Percentiles rank a stretch among this genome's conserved stretches.
Conservation (phyloP, 2,329 filamentous ascomycete species). For the Apiospora marii region DNA sequence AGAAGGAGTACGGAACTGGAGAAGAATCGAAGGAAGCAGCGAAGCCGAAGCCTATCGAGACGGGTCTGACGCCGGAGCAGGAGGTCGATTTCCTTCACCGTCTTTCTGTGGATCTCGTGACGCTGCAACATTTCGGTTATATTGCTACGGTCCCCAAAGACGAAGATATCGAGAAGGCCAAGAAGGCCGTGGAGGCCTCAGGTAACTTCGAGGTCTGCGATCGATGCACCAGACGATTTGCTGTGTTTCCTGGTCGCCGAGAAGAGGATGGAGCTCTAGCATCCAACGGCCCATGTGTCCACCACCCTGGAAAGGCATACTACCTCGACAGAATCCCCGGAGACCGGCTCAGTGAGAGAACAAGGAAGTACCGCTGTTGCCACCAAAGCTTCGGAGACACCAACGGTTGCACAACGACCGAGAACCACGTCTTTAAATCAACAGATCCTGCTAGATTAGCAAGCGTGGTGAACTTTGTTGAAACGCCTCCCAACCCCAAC, state of each 20-base stretch:
- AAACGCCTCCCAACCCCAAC: constrained; percentile 73
- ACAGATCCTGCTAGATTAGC: constrained; percentile 79
- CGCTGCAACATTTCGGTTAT: constrained; percentile 77
- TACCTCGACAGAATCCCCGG: constrained; percentile 65
- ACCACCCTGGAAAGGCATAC: constrained; percentile 80
- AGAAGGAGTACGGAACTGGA: constrained; percentile 43
- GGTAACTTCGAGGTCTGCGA: constrained; percentile 89
- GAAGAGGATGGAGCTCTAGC: constrained; percentile 78
- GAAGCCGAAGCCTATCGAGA: constrained; percentile 64
- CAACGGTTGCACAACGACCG: constrained; percentile 73
- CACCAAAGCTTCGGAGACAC: constrained; percentile 76
- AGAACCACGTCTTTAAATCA: constrained; percentile 88
- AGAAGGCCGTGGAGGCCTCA: constrained; percentile 69
- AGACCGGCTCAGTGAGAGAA: constrained; percentile 61
- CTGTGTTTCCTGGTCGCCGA: constrained; percentile 88
- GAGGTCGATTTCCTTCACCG: constrained; percentile 71
- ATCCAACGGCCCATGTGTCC: constrained; percentile 78
- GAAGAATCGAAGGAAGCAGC: constrained; percentile 45
- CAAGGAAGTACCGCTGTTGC: constrained; percentile 79
- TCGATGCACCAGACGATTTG: constrained; percentile 84
- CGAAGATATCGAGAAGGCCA: constrained; percentile 71
- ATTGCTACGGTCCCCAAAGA: constrained; percentile 72
- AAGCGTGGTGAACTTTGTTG: constrained; percentile 77
- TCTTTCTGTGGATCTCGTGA: constrained; percentile 69
- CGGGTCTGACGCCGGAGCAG: constrained; percentile 71